Percentiles rank a stretch among this genome's conserved stretches.
Conservation (phyloP, 495 filamentous ascomycete species). For the Sordaria brevicollis region DNA sequence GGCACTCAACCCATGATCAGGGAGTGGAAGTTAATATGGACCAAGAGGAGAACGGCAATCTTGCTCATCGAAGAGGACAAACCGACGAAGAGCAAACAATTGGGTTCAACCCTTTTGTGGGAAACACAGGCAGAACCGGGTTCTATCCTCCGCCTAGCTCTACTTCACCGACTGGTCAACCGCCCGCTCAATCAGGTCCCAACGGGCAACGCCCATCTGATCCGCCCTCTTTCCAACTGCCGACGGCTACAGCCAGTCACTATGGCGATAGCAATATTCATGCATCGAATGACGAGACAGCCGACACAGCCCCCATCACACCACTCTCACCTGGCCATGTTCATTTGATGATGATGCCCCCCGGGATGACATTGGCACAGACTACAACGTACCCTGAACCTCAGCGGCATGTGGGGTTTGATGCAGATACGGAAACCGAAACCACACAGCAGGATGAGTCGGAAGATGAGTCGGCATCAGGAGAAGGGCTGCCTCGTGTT, state of each 20-base stretch:
- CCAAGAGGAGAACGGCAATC: neutral
- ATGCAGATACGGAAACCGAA: neutral
- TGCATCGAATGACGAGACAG: neutral
- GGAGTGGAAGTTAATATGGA: neutral
- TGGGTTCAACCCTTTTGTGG: neutral
- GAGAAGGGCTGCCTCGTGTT: conserved; percentile 11
- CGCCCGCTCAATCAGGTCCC: neutral
- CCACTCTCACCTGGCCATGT: neutral
- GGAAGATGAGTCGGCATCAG: neutral
- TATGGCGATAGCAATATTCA: neutral
- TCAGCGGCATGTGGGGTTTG: neutral
- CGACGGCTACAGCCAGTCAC: neutral
- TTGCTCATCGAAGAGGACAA: neutral
- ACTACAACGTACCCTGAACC: neutral
- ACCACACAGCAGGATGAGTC: conserved; percentile 3
- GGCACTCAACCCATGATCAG: neutral
- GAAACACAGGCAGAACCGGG: neutral
- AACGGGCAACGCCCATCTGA: neutral
- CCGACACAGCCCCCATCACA: neutral
- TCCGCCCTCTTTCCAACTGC: neutral
- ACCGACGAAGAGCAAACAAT: neutral
- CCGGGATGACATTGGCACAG: neutral
- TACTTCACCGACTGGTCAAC: neutral
- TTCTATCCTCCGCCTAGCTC: neutral
- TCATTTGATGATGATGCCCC: neutral